A percentile compares a stretch with the other conserved stretches of the same genome.
Conservation (phyloP, 352 stramenopile species). For the Phytophthora foliorum region DNA sequence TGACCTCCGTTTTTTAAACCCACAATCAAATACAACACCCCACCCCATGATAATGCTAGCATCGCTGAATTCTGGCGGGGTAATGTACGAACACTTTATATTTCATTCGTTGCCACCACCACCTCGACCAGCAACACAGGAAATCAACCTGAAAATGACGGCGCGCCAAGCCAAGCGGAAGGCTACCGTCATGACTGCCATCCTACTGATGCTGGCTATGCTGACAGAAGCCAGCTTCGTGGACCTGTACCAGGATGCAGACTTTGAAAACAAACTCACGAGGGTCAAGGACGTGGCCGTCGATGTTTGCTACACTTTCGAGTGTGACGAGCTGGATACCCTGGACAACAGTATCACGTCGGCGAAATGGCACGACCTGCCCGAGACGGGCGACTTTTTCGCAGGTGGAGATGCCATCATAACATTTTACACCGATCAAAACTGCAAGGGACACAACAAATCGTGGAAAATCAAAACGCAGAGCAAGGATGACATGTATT, state of each 20-base stretch:
- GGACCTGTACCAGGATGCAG: slow-evolving; percentile 9
- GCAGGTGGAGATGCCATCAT: slow-evolving; percentile 4
- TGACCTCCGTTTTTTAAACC: too few relatives aligned
- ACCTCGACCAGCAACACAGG: too few relatives aligned
- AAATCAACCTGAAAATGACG: neutral
- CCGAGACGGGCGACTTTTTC: slow-evolving; percentile 6
- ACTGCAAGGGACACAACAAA: slow-evolving; percentile 5
- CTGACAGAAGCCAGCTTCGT: slow-evolving; percentile 12
- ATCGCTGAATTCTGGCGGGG: too few relatives aligned
- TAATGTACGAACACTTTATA: neutral
- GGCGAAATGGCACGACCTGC: slow-evolving; percentile 17
- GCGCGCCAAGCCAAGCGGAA: neutral
- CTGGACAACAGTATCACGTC: slow-evolving; percentile 15
- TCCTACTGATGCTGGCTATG: neutral
- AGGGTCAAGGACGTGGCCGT: slow-evolving; percentile 10
- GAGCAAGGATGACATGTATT: slow-evolving; percentile 21
- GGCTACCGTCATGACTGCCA: neutral
- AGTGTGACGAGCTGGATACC: neutral
- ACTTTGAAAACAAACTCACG: slow-evolving; percentile 15
- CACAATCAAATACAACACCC: too few relatives aligned
- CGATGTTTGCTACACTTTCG: slow-evolving; percentile 22
- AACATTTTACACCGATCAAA: slow-evolving; percentile 12
- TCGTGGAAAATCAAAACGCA: slow-evolving; percentile 19
- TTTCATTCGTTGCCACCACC: too few relatives aligned
- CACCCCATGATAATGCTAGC: neutral